Conservation (phyloP, 169 alveolate genomes). For the Plasmodium inui region DNA sequence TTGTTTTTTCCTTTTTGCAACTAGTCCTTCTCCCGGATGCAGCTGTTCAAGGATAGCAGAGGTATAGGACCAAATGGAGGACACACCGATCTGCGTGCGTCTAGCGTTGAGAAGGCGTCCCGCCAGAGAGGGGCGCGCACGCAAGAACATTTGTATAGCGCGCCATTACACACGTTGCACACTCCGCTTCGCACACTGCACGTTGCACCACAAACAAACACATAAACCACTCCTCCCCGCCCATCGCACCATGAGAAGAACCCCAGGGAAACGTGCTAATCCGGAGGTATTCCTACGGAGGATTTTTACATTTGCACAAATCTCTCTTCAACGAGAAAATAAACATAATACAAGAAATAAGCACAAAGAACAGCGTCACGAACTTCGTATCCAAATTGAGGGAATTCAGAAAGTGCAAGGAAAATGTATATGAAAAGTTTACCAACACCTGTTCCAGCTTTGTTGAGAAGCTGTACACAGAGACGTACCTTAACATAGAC, state of each 20-base stretch:
- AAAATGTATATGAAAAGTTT: slow-evolving; percentile 31
- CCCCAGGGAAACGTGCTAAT: slow-evolving; percentile 16
- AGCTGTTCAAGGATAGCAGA: slow-evolving; percentile 33
- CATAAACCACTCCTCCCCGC: neutral
- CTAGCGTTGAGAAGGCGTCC: neutral
- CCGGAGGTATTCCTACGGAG: slow-evolving; percentile 61
- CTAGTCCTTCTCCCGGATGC: neutral
- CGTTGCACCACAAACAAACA: neutral
- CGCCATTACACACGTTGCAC: neutral
- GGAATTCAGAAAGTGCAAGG: slow-evolving; percentile 14
- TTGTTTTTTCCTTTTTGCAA: neutral
- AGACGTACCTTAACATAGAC: slow-evolving; percentile 27
- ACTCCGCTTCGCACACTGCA: neutral
- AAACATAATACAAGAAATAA: slow-evolving; percentile 32
- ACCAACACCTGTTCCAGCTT: slow-evolving; percentile 12
- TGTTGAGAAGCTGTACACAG: slow-evolving; percentile 58
- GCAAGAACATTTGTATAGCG: neutral
- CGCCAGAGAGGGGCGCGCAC: neutral
- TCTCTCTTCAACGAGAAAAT: slow-evolving; percentile 7
- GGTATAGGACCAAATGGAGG: neutral
- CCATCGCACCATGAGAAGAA: neutral
- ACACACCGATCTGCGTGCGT: neutral
- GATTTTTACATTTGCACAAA: slow-evolving; percentile 43
- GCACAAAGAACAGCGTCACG: slow-evolving; percentile 9
- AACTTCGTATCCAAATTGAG: neutral